Conservation (phyloP, 2,329 filamentous ascomycete species). For the Trichoderma polysporum region DNA sequence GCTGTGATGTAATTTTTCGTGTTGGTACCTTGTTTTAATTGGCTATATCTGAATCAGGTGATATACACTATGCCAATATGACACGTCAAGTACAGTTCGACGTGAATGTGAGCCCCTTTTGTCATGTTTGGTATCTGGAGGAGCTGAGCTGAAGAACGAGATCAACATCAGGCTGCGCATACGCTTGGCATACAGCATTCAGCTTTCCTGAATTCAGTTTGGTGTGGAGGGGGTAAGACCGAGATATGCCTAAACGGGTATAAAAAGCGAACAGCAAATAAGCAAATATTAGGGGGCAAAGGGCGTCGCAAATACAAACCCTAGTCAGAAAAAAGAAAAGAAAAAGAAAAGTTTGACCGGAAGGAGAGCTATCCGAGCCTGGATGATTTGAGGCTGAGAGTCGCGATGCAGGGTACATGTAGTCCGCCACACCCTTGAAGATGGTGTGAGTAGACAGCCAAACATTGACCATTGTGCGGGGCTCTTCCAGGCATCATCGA, state of each 20-base stretch:
- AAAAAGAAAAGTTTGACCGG: background rate
- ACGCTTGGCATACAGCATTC: background rate
- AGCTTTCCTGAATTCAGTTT: background rate
- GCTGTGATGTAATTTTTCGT: background rate
- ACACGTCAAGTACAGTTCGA: background rate
- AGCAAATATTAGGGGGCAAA: background rate
- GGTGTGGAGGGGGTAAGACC: background rate
- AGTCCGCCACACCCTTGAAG: background rate
- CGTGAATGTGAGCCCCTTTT: background rate
- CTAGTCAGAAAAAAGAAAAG: background rate
- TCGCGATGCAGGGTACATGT: background rate
- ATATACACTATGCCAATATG: background rate
- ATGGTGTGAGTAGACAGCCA: background rate
- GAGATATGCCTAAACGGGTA: background rate
- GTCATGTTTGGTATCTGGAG: background rate
- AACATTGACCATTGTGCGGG: background rate
- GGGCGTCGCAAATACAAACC: background rate
- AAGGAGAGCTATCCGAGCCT: background rate
- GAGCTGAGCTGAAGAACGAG: background rate
- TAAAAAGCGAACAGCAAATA: background rate
- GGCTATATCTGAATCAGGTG: background rate
- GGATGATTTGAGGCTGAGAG: slow-evolving; percentile 7
- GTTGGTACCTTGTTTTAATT: background rate
- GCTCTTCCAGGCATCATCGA: background rate
- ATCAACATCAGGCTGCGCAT: background rate